Evolutionary conservation across 1,284 basidiomycete genomes (phyloP).

Genomic region (Naganishia sp.): DNA sequence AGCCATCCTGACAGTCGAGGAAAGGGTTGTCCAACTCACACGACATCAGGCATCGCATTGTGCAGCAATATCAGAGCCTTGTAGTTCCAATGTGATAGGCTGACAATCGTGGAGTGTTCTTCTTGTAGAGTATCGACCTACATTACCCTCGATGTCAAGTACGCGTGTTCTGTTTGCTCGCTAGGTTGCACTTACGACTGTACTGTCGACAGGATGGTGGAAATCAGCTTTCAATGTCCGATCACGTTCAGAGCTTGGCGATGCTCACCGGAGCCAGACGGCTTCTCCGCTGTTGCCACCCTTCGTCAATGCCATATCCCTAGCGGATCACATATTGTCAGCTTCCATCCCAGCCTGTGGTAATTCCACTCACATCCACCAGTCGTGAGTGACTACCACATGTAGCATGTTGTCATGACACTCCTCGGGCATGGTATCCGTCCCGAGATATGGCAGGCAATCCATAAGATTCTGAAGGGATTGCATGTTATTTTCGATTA

Average conservation of each 20-base stretch:
- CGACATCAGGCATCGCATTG: conserved; percentile 21
- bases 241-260: background rate
- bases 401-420: conserved; percentile 5
- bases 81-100: conserved; percentile 8
- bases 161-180: background rate
- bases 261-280: background rate
- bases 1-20: background rate
- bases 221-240: background rate
- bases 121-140: conserved; percentile 10
- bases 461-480: background rate
- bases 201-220: background rate
- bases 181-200: background rate
- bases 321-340: no score
- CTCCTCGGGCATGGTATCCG: background rate
- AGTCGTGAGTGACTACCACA: conserved; percentile 19
- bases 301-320: conserved; percentile 7
- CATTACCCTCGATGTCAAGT: background rate
- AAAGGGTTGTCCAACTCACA: background rate
- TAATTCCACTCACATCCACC: conserved; percentile 10
- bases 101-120: conserved; percentile 17
- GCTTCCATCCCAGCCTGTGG: no score
- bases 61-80: conserved; percentile 6
- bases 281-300: conserved; percentile 16
- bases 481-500: conserved; percentile 7
- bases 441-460: conserved; percentile 3